Conservation (phyloP, 345 rosid genomes). For the Salix brachista region DNA sequence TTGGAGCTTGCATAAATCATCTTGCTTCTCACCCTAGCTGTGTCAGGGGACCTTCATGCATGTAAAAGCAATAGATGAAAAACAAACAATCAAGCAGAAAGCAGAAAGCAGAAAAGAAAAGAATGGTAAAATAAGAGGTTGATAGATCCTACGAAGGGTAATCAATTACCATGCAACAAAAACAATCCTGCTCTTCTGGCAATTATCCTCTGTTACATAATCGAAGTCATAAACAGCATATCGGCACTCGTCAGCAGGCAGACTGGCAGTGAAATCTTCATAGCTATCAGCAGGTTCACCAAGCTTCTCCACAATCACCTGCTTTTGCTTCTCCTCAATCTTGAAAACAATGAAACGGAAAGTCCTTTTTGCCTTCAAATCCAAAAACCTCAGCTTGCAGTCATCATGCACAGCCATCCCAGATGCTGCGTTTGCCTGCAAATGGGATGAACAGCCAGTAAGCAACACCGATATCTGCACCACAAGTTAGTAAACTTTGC, state of each 20-base stretch:
- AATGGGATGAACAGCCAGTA: neutral
- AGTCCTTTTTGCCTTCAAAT: constrained; percentile 63
- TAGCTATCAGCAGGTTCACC: constrained; percentile 55
- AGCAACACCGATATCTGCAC: neutral
- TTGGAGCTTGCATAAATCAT: constrained; percentile 74
- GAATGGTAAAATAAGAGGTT: neutral
- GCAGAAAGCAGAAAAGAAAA: neutral
- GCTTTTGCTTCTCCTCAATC: constrained; percentile 65
- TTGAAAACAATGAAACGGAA: constrained; percentile 58
- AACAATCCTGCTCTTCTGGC: constrained; percentile 64
- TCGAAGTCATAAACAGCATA: constrained; percentile 69
- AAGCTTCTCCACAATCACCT: constrained; percentile 60
- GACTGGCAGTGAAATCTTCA: constrained; percentile 53
- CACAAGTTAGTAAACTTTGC: neutral
- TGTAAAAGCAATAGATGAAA: neutral
- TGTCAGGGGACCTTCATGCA: constrained; percentile 55
- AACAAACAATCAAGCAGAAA: neutral
- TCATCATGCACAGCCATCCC: constrained; percentile 76
- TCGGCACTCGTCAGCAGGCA: constrained; percentile 64
- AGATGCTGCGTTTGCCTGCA: constrained; percentile 60
- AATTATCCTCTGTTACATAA: constrained; percentile 57
- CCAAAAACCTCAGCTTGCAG: constrained; percentile 64
- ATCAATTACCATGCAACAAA: constrained; percentile 56
- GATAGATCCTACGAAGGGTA: neutral
- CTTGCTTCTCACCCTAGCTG: constrained; percentile 60